Conservation (phyloP, 78 protist species). For the Dictyostelium firmibasis region DNA sequence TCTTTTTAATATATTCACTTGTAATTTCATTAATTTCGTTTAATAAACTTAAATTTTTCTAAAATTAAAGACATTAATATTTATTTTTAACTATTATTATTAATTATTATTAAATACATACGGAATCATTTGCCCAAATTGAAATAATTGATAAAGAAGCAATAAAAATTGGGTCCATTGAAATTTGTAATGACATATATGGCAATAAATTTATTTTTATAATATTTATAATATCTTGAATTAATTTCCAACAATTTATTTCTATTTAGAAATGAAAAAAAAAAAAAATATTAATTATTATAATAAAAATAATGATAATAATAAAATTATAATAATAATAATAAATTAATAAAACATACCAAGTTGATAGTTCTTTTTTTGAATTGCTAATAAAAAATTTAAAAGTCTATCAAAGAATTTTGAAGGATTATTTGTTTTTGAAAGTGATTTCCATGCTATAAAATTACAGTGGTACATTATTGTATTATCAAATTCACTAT, state of each 20-base stretch:
- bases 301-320: no score
- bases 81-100: no score
- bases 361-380: slow-evolving; percentile 9
- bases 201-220: not conserved
- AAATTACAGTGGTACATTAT: not conserved
- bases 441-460: slow-evolving; percentile 12
- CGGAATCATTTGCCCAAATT: not conserved
- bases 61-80: not conserved
- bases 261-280: not conserved
- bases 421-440: not conserved
- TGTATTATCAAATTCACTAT: not conserved
- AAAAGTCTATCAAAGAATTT: slow-evolving; percentile 18
- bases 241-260: slow-evolving; percentile 16
- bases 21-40: not conserved
- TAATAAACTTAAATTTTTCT: not conserved
- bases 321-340: not conserved
- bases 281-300: not conserved
- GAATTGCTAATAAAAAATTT: not conserved
- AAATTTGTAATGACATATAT: not conserved
- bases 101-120: not conserved
- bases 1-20: slow-evolving; percentile 3
- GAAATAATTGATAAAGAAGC: slow-evolving; percentile 4
- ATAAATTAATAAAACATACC: not conserved
- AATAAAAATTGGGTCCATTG: slow-evolving; percentile 8
- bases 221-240: not conserved